These are phyloP conservation scores for Globisporangium heterothallicum DNA, from an alignment of 352 stramenopile species.

Conservation along the genomic window DNA sequence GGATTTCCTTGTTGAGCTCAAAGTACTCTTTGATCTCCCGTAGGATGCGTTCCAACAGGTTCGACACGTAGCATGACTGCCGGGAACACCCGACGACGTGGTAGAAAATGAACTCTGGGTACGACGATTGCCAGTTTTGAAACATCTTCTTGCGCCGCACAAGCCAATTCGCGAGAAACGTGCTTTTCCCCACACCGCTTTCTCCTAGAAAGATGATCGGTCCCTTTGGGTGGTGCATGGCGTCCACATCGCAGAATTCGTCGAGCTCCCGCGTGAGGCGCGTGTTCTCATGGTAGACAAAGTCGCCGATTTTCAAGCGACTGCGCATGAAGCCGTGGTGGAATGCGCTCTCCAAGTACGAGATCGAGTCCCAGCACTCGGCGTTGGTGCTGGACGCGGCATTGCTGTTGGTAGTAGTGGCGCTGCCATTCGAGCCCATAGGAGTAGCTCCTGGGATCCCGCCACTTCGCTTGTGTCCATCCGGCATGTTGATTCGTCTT, in stretches of 20 bases:
- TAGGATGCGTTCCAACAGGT: constrained; percentile 83
- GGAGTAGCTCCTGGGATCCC: background rate
- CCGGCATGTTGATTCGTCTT: background rate
- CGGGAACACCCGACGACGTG: constrained; percentile 87
- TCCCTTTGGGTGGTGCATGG: constrained; percentile 74
- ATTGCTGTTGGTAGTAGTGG: background rate
- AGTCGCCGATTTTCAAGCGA: constrained; percentile 58
- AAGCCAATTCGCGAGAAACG: constrained; percentile 81
- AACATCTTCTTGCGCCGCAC: constrained; percentile 82
- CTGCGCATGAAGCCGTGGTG: constrained; percentile 78
- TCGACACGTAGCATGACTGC: constrained; percentile 82
- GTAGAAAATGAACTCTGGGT: constrained; percentile 88
- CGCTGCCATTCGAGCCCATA: background rate
- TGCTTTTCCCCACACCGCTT: constrained; percentile 65
- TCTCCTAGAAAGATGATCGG: constrained; percentile 74
- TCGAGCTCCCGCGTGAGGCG: constrained; percentile 62
- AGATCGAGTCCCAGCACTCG: constrained; percentile 78
- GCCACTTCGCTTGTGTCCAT: background rate
- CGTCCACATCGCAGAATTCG: constrained; percentile 82
- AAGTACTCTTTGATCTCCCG: constrained; percentile 90
- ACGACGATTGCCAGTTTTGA: constrained; percentile 76
- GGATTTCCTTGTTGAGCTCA: constrained; percentile 82
- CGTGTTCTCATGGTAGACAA: constrained; percentile 70
- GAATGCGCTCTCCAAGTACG: constrained; percentile 74
- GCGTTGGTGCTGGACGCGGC: constrained; percentile 19